Evolutionary conservation across 2,329 filamentous ascomycete genomes (phyloP), one percentile per base, ranked within the genome.

Genomic region (Fusarium vanettenii): DNA sequence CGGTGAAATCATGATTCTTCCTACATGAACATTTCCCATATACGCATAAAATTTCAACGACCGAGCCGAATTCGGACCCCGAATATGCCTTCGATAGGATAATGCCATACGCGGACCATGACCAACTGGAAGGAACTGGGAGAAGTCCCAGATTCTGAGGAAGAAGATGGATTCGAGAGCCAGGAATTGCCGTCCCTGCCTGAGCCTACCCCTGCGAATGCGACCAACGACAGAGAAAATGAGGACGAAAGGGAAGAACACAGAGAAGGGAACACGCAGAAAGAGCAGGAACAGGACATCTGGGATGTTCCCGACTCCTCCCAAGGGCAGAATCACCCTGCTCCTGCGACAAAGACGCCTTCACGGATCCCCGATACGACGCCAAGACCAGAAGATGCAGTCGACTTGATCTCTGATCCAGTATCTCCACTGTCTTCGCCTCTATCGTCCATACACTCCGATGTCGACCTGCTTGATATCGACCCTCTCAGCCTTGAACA

Each of bases 71-170:
- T 43, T 9, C 16, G 10, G 43, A 52, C 56, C 64, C 20, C 33
- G 52, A 71, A 14, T 35, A 67, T 76, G 71, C 43, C 55, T 45
- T 67, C 55, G 22, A 74, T 66, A 71, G 73, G 65, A 82, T 73
- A 72, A 83, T 82, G 79, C 77, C 60, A 71, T 66, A 61, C 43
- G 64, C 64, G 64, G 64, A 81, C 59, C 74, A 88, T 88, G 86
- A 81, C 79, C 66, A 84, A 84, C 73, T 88, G 86, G 86, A 87
- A 84, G 83, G 85, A 86, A 76, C 79, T 86, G 79, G 87, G 86
- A 77, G 86, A 87, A 78, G 83, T 88, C 74, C 86, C 87, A 67
- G 86, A 88, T 79, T 88, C 86, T 71, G 86, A 88, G 76, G 86
- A 87, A 67, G 86, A 87, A 57, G 82, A 81, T 73, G 84, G 78